Evolutionary conservation across 202 grass and related monocot species (phyloP).

Genomic region (Sporobolus alterniflorus): DNA sequence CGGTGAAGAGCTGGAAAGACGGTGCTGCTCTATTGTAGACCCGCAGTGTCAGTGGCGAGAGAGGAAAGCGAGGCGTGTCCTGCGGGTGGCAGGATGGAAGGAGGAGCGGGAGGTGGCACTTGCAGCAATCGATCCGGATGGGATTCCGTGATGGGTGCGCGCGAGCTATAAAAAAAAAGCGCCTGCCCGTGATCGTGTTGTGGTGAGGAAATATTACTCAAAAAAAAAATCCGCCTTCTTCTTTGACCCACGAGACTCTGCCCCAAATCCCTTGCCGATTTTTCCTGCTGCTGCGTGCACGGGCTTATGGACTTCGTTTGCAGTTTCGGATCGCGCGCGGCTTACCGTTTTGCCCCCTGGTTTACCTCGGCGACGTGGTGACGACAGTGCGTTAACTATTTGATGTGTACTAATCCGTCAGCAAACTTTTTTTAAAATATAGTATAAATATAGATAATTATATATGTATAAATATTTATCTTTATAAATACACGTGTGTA

Average conservation of each 20-base stretch:
- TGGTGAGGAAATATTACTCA: neutral
- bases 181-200: neutral
- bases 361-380: neutral
- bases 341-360: neutral
- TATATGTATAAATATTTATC: no score
- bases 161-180: constrained; percentile 29
- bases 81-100: neutral
- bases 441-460: no score
- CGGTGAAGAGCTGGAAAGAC: neutral
- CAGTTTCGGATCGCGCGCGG: no score
- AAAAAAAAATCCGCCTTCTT: neutral
- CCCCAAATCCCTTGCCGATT: neutral
- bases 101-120: neutral
- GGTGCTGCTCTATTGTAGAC: fast-evolving
- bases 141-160: constrained; percentile 19
- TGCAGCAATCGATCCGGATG: no score
- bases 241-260: neutral
- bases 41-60: fast-evolving
- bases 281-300: neutral
- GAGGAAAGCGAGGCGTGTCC: constrained; percentile 3
- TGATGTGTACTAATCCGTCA: neutral
- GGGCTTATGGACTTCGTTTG: neutral
- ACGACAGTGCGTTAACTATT: neutral
- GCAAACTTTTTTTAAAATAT: no score
- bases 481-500: no score